Percentiles rank a stretch among this genome's conserved stretches.
Conservation (phyloP, 2,329 filamentous ascomycete species). For the Metarhizium sp. region DNA sequence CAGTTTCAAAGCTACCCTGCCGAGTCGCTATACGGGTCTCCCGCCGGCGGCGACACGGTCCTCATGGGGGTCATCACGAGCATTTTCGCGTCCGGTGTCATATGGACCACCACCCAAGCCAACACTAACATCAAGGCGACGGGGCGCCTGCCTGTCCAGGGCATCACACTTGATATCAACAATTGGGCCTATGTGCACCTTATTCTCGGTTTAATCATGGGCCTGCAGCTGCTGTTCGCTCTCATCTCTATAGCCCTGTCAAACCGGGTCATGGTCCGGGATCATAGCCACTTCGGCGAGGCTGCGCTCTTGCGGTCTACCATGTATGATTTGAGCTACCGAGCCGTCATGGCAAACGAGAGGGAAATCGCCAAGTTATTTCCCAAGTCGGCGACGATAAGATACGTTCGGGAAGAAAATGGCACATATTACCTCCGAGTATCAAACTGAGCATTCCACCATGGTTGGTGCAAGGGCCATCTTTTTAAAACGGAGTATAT, state of each 20-base stretch:
- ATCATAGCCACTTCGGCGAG: constrained; percentile 13
- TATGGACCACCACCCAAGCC: constrained; percentile 21
- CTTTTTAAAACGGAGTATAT: constrained; percentile 2
- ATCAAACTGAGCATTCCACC: neutral
- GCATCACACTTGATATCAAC: constrained; percentile 20
- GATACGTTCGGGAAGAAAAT: constrained; percentile 4
- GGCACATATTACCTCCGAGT: constrained; percentile 6
- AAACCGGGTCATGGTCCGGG: constrained; percentile 18
- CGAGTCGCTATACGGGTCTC: constrained; percentile 27
- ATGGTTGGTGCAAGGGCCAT: neutral
- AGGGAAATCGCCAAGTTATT: constrained; percentile 9
- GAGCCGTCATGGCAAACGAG: constrained; percentile 10
- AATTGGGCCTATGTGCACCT: constrained; percentile 22
- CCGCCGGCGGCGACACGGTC: constrained; percentile 17
- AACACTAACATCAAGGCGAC: constrained; percentile 16
- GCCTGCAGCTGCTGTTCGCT: constrained; percentile 20
- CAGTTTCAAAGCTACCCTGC: constrained; percentile 33
- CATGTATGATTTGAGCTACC: constrained; percentile 9
- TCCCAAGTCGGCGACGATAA: constrained; percentile 3
- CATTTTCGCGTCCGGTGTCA: constrained; percentile 25
- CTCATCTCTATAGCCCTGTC: constrained; percentile 13
- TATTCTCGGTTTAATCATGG: constrained; percentile 21
- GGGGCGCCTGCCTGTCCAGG: constrained; percentile 21
- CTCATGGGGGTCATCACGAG: constrained; percentile 27
- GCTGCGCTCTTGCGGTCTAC: constrained; percentile 12